Evolutionary conservation across 2,329 filamentous ascomycete genomes (phyloP), one percentile per base, ranked within the genome.

Genomic region (Akanthomyces muscarius): DNA sequence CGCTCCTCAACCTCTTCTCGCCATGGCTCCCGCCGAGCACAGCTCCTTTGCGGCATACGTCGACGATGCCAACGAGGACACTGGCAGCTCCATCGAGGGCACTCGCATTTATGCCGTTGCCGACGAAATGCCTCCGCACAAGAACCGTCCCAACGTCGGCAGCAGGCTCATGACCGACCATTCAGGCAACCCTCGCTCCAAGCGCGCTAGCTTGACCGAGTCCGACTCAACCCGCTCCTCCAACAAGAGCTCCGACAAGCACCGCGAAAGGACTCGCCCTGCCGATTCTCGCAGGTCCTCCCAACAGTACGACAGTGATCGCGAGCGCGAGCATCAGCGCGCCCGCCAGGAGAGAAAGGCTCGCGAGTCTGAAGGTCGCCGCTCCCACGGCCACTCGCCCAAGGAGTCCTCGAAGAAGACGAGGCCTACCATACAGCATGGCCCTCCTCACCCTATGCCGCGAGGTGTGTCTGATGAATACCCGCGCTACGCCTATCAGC

Each of bases 1-100:
- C 58, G 58, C 58, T 61, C 38, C 25, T 44, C 47, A 51, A 44
- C 25, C 14, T 23, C 28, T 61, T n/a, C 38, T 52, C 58, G 48
- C 70, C 70, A 84, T 84, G 81, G 74, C 80, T 63, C 70, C 70
- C 68, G 67, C 66, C 69, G 71, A 73, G 67, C 68, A 65, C 57
- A 66, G 64, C 64, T 69, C 71, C 53, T 66, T 74, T 68, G 73
- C 79, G 61, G 77, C 78, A 63, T 79, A 78, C 70, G 75, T 83
- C 63, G 78, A 85, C 71, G 83, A 84, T 62, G 80, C 75, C 53
- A 80, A 84, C 68, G 81, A 84, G 68, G 81, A 84, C 57, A 73
- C 76, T 14, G 80, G 77, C 47, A 79, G 78, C 61, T 71, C 76
- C 42, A 76, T 75, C 23, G 71, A 70, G 65, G 73, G 74, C 64